phyloP scores from a whole-genome alignment of 1,139 yeast genomes.

The Magnusiomyces suaveolens region DNA sequence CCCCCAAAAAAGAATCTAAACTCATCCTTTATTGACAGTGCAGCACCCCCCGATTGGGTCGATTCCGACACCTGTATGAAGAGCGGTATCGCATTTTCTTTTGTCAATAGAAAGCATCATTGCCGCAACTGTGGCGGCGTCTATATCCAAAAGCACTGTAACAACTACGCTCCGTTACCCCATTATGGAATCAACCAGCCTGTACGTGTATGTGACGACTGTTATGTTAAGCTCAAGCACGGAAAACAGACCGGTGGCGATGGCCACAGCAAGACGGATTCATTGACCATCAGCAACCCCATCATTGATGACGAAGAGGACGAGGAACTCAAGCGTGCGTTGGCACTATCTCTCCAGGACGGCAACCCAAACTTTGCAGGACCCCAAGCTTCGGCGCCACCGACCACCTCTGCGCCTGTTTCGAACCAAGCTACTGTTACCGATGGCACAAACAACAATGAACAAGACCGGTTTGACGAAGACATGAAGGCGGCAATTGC shows the following conservation, averaged over 20 bases:
- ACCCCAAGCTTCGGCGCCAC: no score
- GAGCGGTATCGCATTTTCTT: slow-evolving; percentile 69
- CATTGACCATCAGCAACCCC: not conserved
- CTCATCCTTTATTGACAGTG: slow-evolving; percentile 67
- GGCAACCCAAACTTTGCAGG: slow-evolving; percentile 21
- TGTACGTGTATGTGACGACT: slow-evolving; percentile 89
- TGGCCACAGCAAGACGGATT: not conserved
- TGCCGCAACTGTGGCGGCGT: slow-evolving; percentile 97
- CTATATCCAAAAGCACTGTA: slow-evolving; percentile 74
- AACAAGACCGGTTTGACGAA: slow-evolving; percentile 65
- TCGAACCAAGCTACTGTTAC: slow-evolving; percentile 11
- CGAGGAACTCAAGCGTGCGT: slow-evolving; percentile 68
- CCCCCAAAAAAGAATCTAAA: slow-evolving; percentile 27
- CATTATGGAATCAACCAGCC: slow-evolving; percentile 80
- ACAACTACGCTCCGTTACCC: slow-evolving; percentile 60
- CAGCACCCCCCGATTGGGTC: slow-evolving; percentile 96
- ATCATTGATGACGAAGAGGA: slow-evolving; percentile 46
- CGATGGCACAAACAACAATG: slow-evolving; percentile 1
- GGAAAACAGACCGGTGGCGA: not conserved
- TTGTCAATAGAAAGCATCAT: slow-evolving; percentile 87
- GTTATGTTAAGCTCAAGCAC: slow-evolving; percentile 50
- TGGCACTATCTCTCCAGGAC: slow-evolving; percentile 68
- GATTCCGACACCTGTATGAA: slow-evolving; percentile 95
- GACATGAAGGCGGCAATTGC: slow-evolving; percentile 92
- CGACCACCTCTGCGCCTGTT: slow-evolving; percentile 14